phyloP scores from a whole-genome alignment of 1,284 basidiomycete species.

The Ustilago vetiveriae region DNA sequence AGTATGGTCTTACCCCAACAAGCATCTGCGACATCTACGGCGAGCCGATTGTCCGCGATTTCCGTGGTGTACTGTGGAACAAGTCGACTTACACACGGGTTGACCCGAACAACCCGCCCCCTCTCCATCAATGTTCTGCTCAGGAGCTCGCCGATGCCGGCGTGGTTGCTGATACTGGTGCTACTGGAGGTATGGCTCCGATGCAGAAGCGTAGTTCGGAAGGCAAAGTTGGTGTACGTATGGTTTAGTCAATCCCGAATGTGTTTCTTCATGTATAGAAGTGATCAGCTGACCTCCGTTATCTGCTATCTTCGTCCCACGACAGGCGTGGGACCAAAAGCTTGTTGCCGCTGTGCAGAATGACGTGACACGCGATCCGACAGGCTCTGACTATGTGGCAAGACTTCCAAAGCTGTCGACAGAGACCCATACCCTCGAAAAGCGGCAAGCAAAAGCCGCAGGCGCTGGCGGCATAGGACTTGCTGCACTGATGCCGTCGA shows the following conservation, averaged over 20 bases:
- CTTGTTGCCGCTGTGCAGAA: constrained; percentile 4
- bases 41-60: constrained; percentile 19
- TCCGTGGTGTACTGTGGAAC: constrained; percentile 28
- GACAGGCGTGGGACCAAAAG: not conserved
- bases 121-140: constrained; percentile 6
- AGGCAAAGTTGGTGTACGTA: not conserved
- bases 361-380: too few relatives aligned
- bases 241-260: not conserved
- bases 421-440: too few relatives aligned
- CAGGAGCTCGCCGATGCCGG: constrained; percentile 7
- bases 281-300: not conserved
- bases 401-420: too few relatives aligned
- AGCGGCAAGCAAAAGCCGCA: too few relatives aligned
- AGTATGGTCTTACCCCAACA: constrained; percentile 18
- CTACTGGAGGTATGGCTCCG: not conserved
- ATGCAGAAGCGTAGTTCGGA: constrained; percentile 17
- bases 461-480: not conserved
- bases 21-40: constrained; percentile 16
- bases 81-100: constrained; percentile 26
- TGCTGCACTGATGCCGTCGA: constrained; percentile 8
- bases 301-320: not conserved
- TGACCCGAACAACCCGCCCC: constrained; percentile 14
- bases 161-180: not conserved
- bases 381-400: too few relatives aligned
- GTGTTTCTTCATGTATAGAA: too few relatives aligned